A percentile compares a stretch with the other conserved stretches of the same genome.
Conservation (phyloP, 441 rosid genomes). For the Populus hybrid region DNA sequence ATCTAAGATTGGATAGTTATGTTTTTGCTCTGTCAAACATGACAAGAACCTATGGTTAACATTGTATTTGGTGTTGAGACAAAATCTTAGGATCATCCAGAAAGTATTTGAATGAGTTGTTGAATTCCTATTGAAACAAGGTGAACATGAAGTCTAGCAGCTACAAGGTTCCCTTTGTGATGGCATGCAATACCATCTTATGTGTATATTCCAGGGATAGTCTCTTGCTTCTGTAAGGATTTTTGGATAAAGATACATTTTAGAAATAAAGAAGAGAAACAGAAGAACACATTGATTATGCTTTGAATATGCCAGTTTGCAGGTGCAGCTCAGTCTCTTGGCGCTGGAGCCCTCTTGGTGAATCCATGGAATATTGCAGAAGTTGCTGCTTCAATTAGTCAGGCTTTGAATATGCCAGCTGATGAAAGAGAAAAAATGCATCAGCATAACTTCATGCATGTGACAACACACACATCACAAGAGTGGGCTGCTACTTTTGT, state of each 20-base stretch:
- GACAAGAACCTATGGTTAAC: neutral
- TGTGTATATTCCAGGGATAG: neutral
- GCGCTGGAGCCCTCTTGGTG: constrained; percentile 72
- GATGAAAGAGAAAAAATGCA: constrained; percentile 75
- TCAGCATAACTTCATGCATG: constrained; percentile 60
- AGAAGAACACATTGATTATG: neutral
- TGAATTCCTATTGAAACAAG: neutral
- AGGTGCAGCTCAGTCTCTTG: constrained; percentile 85
- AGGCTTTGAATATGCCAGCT: constrained; percentile 69
- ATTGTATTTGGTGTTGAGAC: neutral
- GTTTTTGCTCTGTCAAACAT: neutral
- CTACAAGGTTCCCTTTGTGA: neutral
- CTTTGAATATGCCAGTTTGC: constrained; percentile 46
- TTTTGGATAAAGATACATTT: neutral
- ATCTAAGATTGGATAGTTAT: neutral
- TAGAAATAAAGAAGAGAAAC: neutral
- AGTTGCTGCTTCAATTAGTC: constrained; percentile 66
- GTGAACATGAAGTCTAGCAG: neutral
- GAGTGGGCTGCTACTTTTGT: constrained; percentile 86
- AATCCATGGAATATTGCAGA: constrained; percentile 78
- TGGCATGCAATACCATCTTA: neutral
- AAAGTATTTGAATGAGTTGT: neutral
- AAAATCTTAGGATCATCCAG: neutral
- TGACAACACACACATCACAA: constrained; percentile 69
- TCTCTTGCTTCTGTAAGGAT: neutral